Percentiles rank a stretch among this genome's conserved stretches.
phyloP scores from a whole-genome alignment of 768 basidiomycete genomes.

The Symmetrospora coprosmae region DNA sequence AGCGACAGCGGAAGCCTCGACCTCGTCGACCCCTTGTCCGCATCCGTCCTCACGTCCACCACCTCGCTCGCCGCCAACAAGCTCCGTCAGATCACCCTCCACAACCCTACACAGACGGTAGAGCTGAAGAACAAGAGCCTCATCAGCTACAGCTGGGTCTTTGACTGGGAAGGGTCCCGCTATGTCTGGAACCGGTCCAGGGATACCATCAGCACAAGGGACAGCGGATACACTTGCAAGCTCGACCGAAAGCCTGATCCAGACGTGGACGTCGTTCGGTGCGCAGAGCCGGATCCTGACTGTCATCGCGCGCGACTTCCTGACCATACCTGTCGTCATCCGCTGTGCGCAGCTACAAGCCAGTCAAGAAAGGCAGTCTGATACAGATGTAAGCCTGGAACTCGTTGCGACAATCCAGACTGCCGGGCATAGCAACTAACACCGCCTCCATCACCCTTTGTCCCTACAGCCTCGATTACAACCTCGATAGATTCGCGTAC shows the following conservation, averaged over 20 bases:
- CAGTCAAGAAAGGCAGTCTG: constrained; percentile 3
- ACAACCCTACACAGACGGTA: neutral
- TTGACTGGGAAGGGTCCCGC: neutral
- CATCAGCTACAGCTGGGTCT: constrained; percentile 9
- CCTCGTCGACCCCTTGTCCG: neutral
- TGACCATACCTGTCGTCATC: neutral
- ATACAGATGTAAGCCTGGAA: constrained; percentile 6
- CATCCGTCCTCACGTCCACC: neutral
- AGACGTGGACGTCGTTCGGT: neutral
- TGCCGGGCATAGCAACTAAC: no score
- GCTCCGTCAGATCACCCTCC: constrained; percentile 1
- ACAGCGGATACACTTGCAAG: constrained; percentile 1
- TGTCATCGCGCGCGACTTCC: no score
- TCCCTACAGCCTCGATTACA: constrained; percentile 17
- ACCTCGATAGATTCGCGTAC: constrained; percentile 4
- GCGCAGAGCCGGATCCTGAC: no score
- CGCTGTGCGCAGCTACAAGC: neutral
- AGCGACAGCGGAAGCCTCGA: neutral
- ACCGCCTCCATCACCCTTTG: no score
- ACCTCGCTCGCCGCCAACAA: neutral
- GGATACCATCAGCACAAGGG: constrained; percentile 8
- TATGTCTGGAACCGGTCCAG: constrained; percentile 1
- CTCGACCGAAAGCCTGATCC: constrained; percentile 8
- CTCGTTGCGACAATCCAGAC: no score
- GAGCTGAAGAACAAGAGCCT: constrained; percentile 14